A percentile compares a stretch with the other conserved stretches of the same genome.
phyloP scores from a whole-genome alignment of 1,284 basidiomycete genomes.

The Serendipita sp. region DNA sequence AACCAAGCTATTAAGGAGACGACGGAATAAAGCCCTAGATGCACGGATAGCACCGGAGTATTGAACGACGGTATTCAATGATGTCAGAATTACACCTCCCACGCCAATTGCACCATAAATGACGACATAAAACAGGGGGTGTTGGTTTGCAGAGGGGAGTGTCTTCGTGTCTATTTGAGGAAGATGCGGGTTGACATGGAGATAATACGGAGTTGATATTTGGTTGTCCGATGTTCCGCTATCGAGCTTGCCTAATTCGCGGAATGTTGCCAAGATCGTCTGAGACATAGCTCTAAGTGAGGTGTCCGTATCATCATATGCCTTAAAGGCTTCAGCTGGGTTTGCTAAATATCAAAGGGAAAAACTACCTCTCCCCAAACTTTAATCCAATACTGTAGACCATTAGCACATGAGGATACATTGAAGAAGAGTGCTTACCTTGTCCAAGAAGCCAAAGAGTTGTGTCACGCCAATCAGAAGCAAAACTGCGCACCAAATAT shows the following conservation, averaged over 20 bases:
- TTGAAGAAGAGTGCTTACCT: neutral
- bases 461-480: conserved; percentile 11
- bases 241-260: neutral
- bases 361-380: conserved; percentile 8
- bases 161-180: neutral
- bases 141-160: conserved; percentile 10
- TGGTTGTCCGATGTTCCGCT: neutral
- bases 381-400: conserved; percentile 9
- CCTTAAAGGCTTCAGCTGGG: neutral
- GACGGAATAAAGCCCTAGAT: conserved; percentile 8
- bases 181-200: neutral
- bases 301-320: neutral
- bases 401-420: neutral
- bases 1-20: conserved; percentile 10
- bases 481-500: conserved; percentile 15
- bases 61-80: conserved; percentile 10
- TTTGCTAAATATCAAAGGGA: neutral
- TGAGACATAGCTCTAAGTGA: neutral
- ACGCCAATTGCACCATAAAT: conserved; percentile 13
- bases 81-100: conserved; percentile 8
- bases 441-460: conserved; percentile 8
- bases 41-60: conserved; percentile 13
- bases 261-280: neutral
- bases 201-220: neutral
- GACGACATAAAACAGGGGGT: conserved; percentile 13